Evolutionary conservation across 805 yeast species (phyloP).

Genomic region (Saitoella complicata): DNA sequence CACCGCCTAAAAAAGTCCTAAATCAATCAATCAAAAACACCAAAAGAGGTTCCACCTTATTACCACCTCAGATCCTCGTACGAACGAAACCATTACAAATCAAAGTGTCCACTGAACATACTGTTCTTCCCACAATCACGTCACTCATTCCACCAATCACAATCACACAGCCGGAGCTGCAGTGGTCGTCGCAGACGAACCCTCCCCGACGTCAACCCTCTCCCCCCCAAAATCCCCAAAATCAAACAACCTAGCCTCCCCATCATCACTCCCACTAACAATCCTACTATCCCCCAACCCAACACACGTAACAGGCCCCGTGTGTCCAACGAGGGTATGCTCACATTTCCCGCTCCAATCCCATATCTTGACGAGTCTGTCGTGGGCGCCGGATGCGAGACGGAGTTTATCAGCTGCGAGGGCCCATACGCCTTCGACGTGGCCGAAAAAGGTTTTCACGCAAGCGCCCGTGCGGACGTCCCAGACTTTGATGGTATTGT

Average conservation of each 20-base stretch:
- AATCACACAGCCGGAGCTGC: no score
- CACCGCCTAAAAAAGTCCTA: no score
- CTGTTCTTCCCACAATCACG: no score
- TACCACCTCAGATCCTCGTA: no score
- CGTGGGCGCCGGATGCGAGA: conserved; percentile 89
- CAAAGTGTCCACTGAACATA: no score
- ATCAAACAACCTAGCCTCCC: conserved; percentile 68
- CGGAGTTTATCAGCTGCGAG: conserved; percentile 92
- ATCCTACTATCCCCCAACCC: conserved; percentile 78
- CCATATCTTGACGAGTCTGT: conserved; percentile 81
- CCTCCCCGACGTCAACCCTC: conserved; percentile 1
- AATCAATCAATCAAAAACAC: no score
- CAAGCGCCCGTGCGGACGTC: conserved; percentile 79
- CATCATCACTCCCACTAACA: conserved; percentile 81
- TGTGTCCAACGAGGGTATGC: conserved; percentile 74
- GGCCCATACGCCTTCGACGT: conserved; percentile 96
- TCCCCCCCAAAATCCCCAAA: conserved; percentile 32
- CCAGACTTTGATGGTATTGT: conserved; percentile 93
- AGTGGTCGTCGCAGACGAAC: no score
- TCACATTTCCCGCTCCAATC: conserved; percentile 84
- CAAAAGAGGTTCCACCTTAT: no score
- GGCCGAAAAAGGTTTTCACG: conserved; percentile 89
- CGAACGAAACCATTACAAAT: no score
- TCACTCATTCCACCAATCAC: no score
- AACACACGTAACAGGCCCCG: conserved; percentile 42